Base-by-base conservation (phyloP, 2,329 filamentous ascomycete species). In the Hirsutella thompsonii region DNA sequence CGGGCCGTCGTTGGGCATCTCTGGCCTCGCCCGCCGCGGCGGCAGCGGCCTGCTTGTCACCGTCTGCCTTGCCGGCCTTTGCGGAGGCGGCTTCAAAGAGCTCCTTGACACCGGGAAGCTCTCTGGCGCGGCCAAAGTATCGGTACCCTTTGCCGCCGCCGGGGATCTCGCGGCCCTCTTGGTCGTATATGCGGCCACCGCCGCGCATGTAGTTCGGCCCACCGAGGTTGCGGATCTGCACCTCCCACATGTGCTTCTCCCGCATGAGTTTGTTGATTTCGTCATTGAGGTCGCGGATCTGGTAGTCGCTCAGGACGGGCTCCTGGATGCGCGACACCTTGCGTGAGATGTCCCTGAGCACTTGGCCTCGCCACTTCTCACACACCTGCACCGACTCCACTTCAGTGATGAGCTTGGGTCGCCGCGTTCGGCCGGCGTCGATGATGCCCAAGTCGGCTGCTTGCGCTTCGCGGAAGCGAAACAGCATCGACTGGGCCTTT, bases 401-500 rank as follows among this genome's bases (percentile, higher is more conserved):
- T 52, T 87, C 79, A 36, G 87, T 93, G 61, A 96, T 95, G 48
- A 82, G 76, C 63, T 90, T 93, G 40, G 92, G 92, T 2, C 92
- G 87, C 10, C 89, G 85, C 8, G 87, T 83, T 46, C 89, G 85
- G 44, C 87, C 84, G 21, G 83, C 83, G 69, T 96, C 90, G 64
- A 98, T 85, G 62, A 96, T 95, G 57, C 90, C 90, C 37, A 95
- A 76, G 66, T 95, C 89, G 49, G 88, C 87, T 50, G 90, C 90
- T 76, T 96, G 92, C 54, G 90, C 85, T 57, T 94, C 92, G 62
- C 92, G 87, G 72, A 98, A 98, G 72, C 92, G 90, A 70, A 95
- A 98, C 63, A 98, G 90, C 90, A 98, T 98, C 37, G 89, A 95
- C 71, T 98, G 92, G 56, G 92, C 90, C 65, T 96, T 98, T 74